Evolutionary conservation across 2,329 filamentous ascomycete species (phyloP).

Genomic region (Ascochyta lentis): DNA sequence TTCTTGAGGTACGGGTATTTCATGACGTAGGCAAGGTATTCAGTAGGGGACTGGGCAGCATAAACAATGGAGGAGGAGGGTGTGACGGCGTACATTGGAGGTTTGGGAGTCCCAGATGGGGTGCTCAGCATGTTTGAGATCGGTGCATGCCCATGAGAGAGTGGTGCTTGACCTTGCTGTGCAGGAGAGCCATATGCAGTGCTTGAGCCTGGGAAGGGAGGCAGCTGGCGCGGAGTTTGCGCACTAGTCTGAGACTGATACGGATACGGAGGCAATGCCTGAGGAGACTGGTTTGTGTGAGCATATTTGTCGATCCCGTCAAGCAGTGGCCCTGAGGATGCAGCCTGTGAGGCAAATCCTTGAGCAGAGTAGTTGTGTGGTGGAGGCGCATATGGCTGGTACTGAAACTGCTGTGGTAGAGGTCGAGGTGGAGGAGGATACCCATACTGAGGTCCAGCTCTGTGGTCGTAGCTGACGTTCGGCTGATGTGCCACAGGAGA

Average conservation of each 20-base stretch:
- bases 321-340: conserved; percentile 27
- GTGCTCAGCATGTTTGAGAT: conserved; percentile 41
- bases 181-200: conserved; percentile 26
- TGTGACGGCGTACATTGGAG: conserved; percentile 48
- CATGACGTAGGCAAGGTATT: conserved; percentile 53
- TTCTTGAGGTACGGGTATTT: conserved; percentile 56
- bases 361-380: conserved; percentile 32
- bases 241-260: conserved; percentile 24
- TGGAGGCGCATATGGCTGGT: conserved; percentile 37
- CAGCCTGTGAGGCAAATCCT: conserved; percentile 33
- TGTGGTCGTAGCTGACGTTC: conserved; percentile 45
- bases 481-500: conserved; percentile 49
- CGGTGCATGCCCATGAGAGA: conserved; percentile 39
- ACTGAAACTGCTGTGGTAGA: conserved; percentile 28
- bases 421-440: conserved; percentile 26
- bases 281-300: conserved; percentile 28
- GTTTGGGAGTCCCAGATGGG: conserved; percentile 41
- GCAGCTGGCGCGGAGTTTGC: conserved; percentile 25
- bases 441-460: conserved; percentile 35
- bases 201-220: conserved; percentile 28
- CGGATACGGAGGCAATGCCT: conserved; percentile 34
- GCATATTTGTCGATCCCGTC: conserved; percentile 38
- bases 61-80: conserved; percentile 47
- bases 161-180: conserved; percentile 9
- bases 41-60: conserved; percentile 44